Percentiles rank a stretch among this genome's conserved stretches.
phyloP scores from a whole-genome alignment of 2,329 filamentous ascomycete species.

The Fusarium sp. region DNA sequence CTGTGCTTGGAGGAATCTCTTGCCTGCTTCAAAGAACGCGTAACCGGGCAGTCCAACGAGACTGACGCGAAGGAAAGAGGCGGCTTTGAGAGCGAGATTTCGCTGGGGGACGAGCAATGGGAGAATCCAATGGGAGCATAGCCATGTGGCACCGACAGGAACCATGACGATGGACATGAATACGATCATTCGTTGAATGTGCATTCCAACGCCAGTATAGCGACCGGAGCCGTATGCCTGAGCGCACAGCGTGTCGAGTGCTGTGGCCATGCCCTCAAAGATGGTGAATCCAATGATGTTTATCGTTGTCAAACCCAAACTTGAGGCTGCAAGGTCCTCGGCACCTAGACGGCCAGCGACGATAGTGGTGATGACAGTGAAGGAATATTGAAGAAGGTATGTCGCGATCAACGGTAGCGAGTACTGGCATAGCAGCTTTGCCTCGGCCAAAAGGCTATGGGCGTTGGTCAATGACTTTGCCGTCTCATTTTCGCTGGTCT shows the following conservation, averaged over 20 bases:
- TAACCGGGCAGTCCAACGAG: slow-evolving; percentile 64
- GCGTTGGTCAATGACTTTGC: slow-evolving; percentile 6
- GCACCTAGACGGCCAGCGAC: slow-evolving; percentile 64
- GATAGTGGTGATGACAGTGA: slow-evolving; percentile 62
- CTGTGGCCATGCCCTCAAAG: slow-evolving; percentile 45
- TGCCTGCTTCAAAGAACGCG: slow-evolving; percentile 64
- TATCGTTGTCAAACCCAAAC: slow-evolving; percentile 63
- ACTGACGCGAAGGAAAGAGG: slow-evolving; percentile 59
- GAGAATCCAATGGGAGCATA: slow-evolving; percentile 60
- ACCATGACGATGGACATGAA: slow-evolving; percentile 60
- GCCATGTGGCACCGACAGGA: slow-evolving; percentile 62
- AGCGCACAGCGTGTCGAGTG: slow-evolving; percentile 44
- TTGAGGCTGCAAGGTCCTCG: slow-evolving; percentile 64
- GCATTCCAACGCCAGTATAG: slow-evolving; percentile 60
- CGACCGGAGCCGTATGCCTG: slow-evolving; percentile 53
- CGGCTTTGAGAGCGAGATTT: slow-evolving; percentile 60
- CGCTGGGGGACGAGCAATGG: slow-evolving; percentile 59
- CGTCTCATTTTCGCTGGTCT: slow-evolving; percentile 1
- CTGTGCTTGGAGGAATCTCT: slow-evolving; percentile 66
- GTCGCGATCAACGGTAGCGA: slow-evolving; percentile 62
- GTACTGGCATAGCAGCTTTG: slow-evolving; percentile 30
- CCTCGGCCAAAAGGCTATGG: slow-evolving; percentile 29
- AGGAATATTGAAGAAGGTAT: slow-evolving; percentile 66
- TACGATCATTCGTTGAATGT: slow-evolving; percentile 65
- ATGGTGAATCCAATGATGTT: slow-evolving; percentile 66